A percentile compares a stretch with the other conserved stretches of the same genome.
These are phyloP conservation scores for Hypomontagnella monticulosa DNA, from an alignment of 495 filamentous ascomycete genomes.

Conservation along the genomic window DNA sequence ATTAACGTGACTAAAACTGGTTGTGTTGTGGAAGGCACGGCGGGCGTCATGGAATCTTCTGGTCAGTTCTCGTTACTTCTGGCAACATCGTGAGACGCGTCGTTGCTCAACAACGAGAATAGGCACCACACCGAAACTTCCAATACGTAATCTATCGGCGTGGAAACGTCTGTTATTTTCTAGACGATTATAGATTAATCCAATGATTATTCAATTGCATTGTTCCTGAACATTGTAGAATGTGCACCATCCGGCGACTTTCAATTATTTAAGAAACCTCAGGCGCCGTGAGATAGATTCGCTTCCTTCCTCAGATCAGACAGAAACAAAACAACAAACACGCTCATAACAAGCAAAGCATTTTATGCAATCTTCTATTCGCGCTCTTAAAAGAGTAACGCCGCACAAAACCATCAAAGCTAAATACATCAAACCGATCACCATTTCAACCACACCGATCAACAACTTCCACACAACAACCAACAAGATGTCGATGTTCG, in stretches of 20 bases:
- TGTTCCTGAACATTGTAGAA: conserved; percentile 42
- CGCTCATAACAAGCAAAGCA: conserved; percentile 2
- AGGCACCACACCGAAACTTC: conserved; percentile 8
- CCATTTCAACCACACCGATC: conserved; percentile 14
- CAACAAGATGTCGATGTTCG: conserved; percentile 73
- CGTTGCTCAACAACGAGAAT: conserved; percentile 13
- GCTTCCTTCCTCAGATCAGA: conserved; percentile 41
- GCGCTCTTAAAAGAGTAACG: conserved; percentile 26
- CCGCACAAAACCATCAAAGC: conserved; percentile 23
- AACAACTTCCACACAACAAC: conserved; percentile 34
- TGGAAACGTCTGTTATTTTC: conserved; percentile 40
- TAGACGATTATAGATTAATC: conserved; percentile 23
- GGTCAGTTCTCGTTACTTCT: conserved; percentile 36
- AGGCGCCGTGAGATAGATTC: conserved; percentile 22
- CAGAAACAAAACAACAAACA: conserved; percentile 33
- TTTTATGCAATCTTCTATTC: conserved; percentile 28
- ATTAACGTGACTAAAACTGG: neutral
- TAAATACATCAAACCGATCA: conserved; percentile 20
- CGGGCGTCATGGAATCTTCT: conserved; percentile 40
- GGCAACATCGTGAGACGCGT: conserved; percentile 32
- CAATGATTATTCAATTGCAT: conserved; percentile 26
- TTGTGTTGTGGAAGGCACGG: neutral
- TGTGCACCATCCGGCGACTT: conserved; percentile 1
- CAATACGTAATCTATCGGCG: conserved; percentile 9
- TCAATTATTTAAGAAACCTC: conserved; percentile 42